A percentile compares a stretch with the other conserved stretches of the same genome.
phyloP scores from a whole-genome alignment of 257 asterid genomes.

The Nicotiana knightiana region DNA sequence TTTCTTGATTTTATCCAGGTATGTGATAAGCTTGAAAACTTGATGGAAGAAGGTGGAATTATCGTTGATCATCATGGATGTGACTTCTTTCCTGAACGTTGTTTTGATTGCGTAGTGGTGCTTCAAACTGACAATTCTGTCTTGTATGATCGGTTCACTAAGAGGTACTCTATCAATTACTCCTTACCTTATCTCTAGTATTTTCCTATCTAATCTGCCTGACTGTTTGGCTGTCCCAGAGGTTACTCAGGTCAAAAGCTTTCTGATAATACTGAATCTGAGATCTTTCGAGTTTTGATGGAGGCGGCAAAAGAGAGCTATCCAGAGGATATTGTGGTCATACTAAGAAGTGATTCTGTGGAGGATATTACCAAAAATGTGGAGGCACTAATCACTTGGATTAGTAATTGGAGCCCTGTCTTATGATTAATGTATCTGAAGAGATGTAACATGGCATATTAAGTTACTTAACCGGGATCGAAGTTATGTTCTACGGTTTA shows the following conservation, averaged over 20 bases:
- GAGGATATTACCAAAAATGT: conserved; percentile 9
- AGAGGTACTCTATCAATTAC: conserved; percentile 34
- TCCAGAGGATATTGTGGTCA: conserved; percentile 6
- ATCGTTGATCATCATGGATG: conserved; percentile 87
- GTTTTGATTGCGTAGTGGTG: conserved; percentile 81
- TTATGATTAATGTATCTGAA: not conserved
- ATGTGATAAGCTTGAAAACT: conserved; percentile 81
- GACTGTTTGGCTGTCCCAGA: not conserved
- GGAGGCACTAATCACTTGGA: not conserved
- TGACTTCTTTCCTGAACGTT: conserved; percentile 87
- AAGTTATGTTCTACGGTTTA: not conserved
- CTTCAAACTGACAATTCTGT: conserved; percentile 66
- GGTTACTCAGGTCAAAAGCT: not conserved
- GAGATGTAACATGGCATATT: not conserved
- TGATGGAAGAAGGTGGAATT: conserved; percentile 89
- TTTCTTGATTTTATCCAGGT: conserved; percentile 31
- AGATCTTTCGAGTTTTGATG: not conserved
- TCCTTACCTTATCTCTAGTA: not conserved
- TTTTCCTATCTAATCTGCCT: not conserved
- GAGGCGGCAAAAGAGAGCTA: not conserved
- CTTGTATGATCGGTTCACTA: conserved; percentile 62
- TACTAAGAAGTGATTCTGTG: not conserved
- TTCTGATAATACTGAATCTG: not conserved
- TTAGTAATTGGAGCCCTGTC: not conserved
- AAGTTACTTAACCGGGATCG: not conserved